A percentile compares a stretch with the other conserved stretches of the same genome.
These are phyloP conservation scores for Aspergillus haitiensis DNA, from an alignment of 495 filamentous ascomycete species.

Conservation along the genomic window DNA sequence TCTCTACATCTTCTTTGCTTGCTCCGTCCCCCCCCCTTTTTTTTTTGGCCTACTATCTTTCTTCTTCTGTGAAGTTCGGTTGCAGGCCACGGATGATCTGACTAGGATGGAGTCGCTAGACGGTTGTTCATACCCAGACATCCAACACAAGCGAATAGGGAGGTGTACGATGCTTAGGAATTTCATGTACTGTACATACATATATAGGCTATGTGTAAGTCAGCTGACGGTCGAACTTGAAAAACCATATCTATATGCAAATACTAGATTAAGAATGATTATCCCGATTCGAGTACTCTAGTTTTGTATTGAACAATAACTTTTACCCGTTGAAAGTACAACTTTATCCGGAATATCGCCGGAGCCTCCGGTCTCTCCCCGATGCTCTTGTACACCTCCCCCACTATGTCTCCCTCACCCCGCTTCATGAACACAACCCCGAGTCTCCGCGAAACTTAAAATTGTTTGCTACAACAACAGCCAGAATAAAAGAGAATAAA, in stretches of 20 bases:
- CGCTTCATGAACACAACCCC: constrained; percentile 7
- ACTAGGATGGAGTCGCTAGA: background rate
- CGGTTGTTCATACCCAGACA: constrained; percentile 1
- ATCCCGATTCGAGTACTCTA: background rate
- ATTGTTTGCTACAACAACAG: background rate
- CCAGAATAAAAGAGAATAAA: background rate
- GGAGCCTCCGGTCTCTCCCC: background rate
- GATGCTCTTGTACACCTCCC: background rate
- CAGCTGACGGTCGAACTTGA: constrained; percentile 24
- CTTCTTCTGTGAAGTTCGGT: constrained; percentile 7
- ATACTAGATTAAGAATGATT: constrained; percentile 9
- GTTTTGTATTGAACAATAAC: background rate
- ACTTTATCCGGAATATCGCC: constrained; percentile 1
- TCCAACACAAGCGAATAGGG: background rate
- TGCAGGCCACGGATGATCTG: constrained; percentile 12
- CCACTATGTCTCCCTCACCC: constrained; percentile 15
- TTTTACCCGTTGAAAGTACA: background rate
- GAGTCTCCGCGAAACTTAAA: background rate
- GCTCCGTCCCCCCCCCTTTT: background rate
- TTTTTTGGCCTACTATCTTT: background rate
- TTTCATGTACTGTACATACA: constrained; percentile 25
- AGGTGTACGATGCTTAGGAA: constrained; percentile 18
- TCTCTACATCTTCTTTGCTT: background rate
- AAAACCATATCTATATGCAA: constrained; percentile 5
- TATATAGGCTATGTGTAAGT: constrained; percentile 28